Evolutionary conservation across 148 eudicot genomes (phyloP).

Genomic region (Camellia japonica): DNA sequence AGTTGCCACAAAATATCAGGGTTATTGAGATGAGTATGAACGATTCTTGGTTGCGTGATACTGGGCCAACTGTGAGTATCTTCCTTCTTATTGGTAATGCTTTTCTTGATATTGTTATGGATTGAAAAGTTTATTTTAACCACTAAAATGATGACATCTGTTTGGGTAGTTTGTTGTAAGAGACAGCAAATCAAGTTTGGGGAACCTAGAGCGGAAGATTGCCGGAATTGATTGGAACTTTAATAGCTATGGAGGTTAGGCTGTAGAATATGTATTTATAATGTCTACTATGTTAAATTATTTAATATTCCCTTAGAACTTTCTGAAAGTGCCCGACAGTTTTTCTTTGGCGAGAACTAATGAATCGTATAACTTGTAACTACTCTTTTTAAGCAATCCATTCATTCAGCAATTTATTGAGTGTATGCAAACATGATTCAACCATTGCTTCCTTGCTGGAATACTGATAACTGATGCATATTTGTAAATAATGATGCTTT

Average conservation of each 20-base stretch:
- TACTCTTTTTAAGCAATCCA: background rate
- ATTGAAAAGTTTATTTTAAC: background rate
- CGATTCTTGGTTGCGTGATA: conserved; percentile 96
- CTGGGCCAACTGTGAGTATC: conserved; percentile 86
- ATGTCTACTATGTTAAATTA: background rate
- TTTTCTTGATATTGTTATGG: background rate
- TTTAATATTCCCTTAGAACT: background rate
- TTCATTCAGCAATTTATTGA: background rate
- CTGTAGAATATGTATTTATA: background rate
- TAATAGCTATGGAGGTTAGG: conserved; percentile 94
- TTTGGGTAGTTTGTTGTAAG: conserved; percentile 61
- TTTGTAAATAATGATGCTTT: background rate
- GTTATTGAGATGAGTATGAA: conserved; percentile 95
- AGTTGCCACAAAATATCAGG: conserved; percentile 64
- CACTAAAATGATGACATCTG: conserved; percentile 9
- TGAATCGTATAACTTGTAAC: too few relatives aligned
- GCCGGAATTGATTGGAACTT: conserved; percentile 97
- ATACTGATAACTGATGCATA: background rate
- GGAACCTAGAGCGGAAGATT: conserved; percentile 27
- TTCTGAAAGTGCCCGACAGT: too few relatives aligned
- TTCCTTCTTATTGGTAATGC: background rate
- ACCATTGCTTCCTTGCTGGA: background rate
- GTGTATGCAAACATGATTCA: background rate
- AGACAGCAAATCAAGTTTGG: conserved; percentile 33
- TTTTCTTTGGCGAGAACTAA: too few relatives aligned